A percentile compares a stretch with the other conserved stretches of the same genome.
Conservation (phyloP, 2,329 filamentous ascomycete genomes). For the Ceratocystiopsis sp. region DNA sequence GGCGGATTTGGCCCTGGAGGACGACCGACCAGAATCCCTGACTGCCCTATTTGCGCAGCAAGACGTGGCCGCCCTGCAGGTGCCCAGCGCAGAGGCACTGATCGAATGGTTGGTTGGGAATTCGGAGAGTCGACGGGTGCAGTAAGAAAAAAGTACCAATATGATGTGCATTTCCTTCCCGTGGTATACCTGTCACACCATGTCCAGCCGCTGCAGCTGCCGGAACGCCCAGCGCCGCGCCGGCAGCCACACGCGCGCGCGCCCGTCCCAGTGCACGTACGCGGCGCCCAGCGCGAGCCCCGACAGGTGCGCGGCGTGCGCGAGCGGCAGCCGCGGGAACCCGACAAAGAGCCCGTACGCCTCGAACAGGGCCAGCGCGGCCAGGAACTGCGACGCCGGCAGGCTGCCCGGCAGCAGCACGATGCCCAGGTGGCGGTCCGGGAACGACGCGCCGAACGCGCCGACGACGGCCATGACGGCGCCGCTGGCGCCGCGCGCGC, state of each 20-base stretch:
- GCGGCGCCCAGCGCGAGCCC: constrained; percentile 11
- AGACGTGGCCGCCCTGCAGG: background rate
- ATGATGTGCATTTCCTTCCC: background rate
- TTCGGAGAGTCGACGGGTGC: too few species aligned
- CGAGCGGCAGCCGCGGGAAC: constrained; percentile 8
- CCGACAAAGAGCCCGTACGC: constrained; percentile 11
- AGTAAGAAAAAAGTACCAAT: background rate
- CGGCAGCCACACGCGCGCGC: constrained; percentile 8
- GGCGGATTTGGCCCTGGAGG: background rate
- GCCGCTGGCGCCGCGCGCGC: constrained; percentile 12
- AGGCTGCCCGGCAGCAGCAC: constrained; percentile 9
- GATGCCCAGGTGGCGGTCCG: constrained; percentile 8
- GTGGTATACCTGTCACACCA: background rate
- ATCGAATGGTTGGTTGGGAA: background rate
- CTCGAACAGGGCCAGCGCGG: constrained; percentile 9
- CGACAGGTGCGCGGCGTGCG: constrained; percentile 11
- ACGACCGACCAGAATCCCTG: background rate
- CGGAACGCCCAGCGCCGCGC: constrained; percentile 7
- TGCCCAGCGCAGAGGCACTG: background rate
- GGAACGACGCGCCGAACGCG: constrained; percentile 10
- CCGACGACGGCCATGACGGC: constrained; percentile 12
- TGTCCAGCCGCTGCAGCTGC: constrained; percentile 1
- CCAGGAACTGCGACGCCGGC: constrained; percentile 9
- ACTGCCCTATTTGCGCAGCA: background rate
- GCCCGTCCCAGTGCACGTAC: constrained; percentile 10